Percentiles rank a stretch among this genome's conserved stretches.
phyloP scores from a whole-genome alignment of 2,329 filamentous ascomycete genomes.

The Parastagonospora avenae region DNA sequence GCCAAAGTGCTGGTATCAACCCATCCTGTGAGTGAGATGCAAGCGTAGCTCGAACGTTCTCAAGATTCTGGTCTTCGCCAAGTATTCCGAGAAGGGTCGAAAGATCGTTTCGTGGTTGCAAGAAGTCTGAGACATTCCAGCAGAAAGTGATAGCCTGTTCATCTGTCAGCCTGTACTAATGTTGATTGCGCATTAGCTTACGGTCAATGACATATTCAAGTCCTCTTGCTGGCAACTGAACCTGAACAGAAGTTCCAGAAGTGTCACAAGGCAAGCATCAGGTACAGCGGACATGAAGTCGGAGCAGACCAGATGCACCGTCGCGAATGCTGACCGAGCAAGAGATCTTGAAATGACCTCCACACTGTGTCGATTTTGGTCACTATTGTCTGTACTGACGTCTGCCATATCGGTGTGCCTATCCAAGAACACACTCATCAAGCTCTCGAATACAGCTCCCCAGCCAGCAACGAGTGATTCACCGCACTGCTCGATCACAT shows the following conservation, averaged over 20 bases:
- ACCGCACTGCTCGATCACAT: constrained; percentile 84
- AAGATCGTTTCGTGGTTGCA: constrained; percentile 59
- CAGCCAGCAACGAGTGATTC: constrained; percentile 83
- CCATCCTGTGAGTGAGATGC: constrained; percentile 63
- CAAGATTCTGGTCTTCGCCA: constrained; percentile 41
- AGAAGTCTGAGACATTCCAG: constrained; percentile 91
- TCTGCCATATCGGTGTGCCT: not conserved
- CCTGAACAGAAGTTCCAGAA: constrained; percentile 85
- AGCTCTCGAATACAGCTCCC: constrained; percentile 83
- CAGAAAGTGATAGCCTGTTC: constrained; percentile 85
- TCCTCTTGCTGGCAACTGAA: constrained; percentile 92
- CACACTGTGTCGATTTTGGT: constrained; percentile 1
- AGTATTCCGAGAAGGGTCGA: constrained; percentile 38
- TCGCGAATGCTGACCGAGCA: constrained; percentile 85
- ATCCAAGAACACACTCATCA: constrained; percentile 73
- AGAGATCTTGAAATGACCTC: constrained; percentile 70
- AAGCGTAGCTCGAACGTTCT: constrained; percentile 63
- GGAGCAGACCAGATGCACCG: constrained; percentile 89
- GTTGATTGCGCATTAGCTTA: constrained; percentile 48
- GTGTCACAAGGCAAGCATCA: constrained; percentile 73
- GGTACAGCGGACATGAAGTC: constrained; percentile 80
- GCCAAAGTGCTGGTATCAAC: constrained; percentile 76
- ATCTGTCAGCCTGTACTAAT: constrained; percentile 7
- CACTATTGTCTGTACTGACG: not conserved
- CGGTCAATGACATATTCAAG: constrained; percentile 91